Base-by-base conservation (phyloP, 1,284 basidiomycete genomes). In the Meira miltonrushii region DNA sequence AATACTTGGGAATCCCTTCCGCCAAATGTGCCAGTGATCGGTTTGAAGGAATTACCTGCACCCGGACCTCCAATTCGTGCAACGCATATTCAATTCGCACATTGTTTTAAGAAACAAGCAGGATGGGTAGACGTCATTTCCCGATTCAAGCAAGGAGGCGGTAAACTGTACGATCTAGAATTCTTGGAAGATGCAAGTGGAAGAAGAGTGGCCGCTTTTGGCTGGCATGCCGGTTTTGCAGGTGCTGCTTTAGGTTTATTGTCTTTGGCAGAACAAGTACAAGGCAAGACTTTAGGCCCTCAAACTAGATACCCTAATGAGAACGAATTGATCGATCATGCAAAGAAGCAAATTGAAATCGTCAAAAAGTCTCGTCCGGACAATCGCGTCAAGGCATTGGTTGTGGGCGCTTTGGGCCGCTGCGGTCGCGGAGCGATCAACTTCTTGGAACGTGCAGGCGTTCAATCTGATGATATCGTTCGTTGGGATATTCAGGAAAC, bases 401-500 rank as follows among this genome's bases (percentile, higher is more conserved):
- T 99, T 60, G 95, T 98, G 59, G 95, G 95, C 58, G 94, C 95
- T 2, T 84, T 97, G 10, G 95, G 95, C 33, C 83, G 95, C 53
- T 99, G 95, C 79, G 95, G 95, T 39, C 85, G 88, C n/a, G 95
- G 95, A 52, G 95, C 95, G 23, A 88, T 97, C 53, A 92, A 95
- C 74, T 84, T 96, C 50, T 89, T 98, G 79, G 85, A 88, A 79
- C 96, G 95, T 84, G 88, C 91, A 65, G 94, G 94, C 33, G 81
- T 98, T 15, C 55, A 58, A 8, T 38, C 66, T 28, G 87, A 92
- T 58, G 87, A 98, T 79, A 96, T 99, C 72, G 56, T 92, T 80
- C 93, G 96, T 83, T 99, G 95, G 95, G 95, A 98, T 80, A 83
- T 98, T 83, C 87, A 84, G 19, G 95, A 99, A 82, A 99, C 95